phyloP scores from a whole-genome alignment of 176 grass and related monocot genomes.

The Tuctoria greenei region DNA sequence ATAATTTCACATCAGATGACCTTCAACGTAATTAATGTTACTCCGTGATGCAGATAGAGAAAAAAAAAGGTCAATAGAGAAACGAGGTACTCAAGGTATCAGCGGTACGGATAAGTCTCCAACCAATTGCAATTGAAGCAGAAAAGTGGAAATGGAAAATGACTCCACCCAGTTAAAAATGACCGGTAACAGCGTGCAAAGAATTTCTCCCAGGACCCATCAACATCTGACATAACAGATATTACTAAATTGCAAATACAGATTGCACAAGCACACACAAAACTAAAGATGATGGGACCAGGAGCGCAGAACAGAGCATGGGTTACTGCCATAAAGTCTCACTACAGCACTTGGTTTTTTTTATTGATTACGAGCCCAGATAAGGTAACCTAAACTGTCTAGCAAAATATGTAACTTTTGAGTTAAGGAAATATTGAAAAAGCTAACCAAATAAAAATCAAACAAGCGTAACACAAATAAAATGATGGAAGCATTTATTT shows the following conservation, averaged over 20 bases:
- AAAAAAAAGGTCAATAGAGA: background rate
- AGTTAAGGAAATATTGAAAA: background rate
- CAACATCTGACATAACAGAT: background rate
- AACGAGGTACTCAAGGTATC: background rate
- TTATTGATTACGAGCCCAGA: background rate
- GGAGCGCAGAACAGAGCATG: background rate
- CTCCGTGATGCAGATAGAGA: too few relatives aligned
- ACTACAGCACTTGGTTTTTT: background rate
- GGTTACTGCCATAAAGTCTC: background rate
- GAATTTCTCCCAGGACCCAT: background rate
- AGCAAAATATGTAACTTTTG: background rate
- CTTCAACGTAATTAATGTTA: background rate
- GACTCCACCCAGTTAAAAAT: background rate
- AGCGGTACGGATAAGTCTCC: background rate
- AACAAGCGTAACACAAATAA: background rate
- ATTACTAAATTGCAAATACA: background rate
- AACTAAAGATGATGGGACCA: background rate
- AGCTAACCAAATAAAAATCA: background rate
- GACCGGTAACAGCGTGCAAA: background rate
- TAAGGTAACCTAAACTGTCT: background rate
- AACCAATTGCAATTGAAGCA: background rate
- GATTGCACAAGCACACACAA: background rate
- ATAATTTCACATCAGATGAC: constrained; percentile 11
- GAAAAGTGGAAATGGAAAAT: background rate
- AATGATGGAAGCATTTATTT: background rate